A percentile compares a stretch with the other conserved stretches of the same genome.
These are phyloP conservation scores for Aspergillus oerlinghausenensis DNA, from an alignment of 2,329 filamentous ascomycete genomes.

Conservation along the genomic window DNA sequence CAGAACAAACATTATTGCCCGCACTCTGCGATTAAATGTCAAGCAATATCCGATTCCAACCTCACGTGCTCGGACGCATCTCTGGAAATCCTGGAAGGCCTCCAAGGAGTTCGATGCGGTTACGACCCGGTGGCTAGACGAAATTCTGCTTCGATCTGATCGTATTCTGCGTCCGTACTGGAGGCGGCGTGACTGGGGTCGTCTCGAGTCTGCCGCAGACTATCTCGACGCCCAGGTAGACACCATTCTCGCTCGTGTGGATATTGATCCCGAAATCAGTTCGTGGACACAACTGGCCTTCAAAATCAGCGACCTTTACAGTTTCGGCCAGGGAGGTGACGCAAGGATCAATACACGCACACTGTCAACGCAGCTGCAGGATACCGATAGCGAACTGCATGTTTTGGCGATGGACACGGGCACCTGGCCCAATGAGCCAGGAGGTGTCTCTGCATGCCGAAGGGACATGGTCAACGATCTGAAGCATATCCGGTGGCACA, in stretches of 20 bases:
- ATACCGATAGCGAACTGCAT: slow-evolving; percentile 47
- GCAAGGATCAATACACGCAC: slow-evolving; percentile 46
- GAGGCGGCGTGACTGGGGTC: slow-evolving; percentile 41
- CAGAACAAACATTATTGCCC: slow-evolving; percentile 27
- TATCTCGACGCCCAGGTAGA: slow-evolving; percentile 46
- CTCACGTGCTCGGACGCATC: slow-evolving; percentile 44
- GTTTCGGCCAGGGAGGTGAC: slow-evolving; percentile 51
- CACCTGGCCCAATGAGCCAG: slow-evolving; percentile 51
- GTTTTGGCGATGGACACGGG: slow-evolving; percentile 51
- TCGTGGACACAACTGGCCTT: slow-evolving; percentile 51
- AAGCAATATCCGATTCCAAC: slow-evolving; percentile 42
- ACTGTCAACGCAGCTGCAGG: slow-evolving; percentile 41
- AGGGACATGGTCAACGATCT: slow-evolving; percentile 53
- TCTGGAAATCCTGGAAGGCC: slow-evolving; percentile 50
- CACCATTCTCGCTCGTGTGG: slow-evolving; percentile 49
- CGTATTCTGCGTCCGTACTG: slow-evolving; percentile 44
- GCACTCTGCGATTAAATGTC: slow-evolving; percentile 28
- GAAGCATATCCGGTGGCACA: slow-evolving; percentile 51
- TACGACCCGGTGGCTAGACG: slow-evolving; percentile 49
- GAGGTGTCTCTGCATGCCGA: slow-evolving; percentile 53
- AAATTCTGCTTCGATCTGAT: slow-evolving; percentile 45
- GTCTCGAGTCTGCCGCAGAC: slow-evolving; percentile 40
- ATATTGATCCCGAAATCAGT: slow-evolving; percentile 49
- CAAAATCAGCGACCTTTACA: slow-evolving; percentile 49
- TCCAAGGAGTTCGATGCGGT: slow-evolving; percentile 45